Conservation (phyloP, 345 rosid genomes). For the Pugionium cornutum region DNA sequence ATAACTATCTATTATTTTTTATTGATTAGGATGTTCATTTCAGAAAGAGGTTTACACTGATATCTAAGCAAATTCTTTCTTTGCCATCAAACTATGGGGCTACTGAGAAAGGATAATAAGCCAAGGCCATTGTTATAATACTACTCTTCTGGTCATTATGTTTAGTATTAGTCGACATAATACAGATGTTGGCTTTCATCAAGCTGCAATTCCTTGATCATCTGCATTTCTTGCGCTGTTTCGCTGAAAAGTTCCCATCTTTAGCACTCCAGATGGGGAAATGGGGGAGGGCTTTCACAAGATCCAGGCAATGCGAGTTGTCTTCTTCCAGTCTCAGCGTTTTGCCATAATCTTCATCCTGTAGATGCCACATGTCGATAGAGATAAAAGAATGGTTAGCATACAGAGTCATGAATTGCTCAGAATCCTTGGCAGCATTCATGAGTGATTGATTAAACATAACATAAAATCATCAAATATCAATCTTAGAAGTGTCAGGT, state of each 20-base stretch:
- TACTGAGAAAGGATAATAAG: neutral
- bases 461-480: slow-evolving; percentile 7
- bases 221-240: neutral
- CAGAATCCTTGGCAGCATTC: slow-evolving; percentile 7
- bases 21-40: neutral
- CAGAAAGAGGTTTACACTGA: slow-evolving; percentile 23
- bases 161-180: neutral
- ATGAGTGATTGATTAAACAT: slow-evolving; percentile 1
- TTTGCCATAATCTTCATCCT: neutral
- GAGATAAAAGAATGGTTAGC: slow-evolving; percentile 11
- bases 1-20: slow-evolving; percentile 7
- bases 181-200: slow-evolving; percentile 1
- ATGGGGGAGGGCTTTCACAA: neutral
- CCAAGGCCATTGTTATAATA: slow-evolving; percentile 3
- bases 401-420: slow-evolving; percentile 11
- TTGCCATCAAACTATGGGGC: neutral
- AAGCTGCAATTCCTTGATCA: neutral
- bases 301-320: neutral
- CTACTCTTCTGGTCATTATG: slow-evolving; percentile 6
- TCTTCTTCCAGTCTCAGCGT: neutral
- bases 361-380: neutral
- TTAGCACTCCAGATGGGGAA: slow-evolving; percentile 5
- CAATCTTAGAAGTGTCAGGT: slow-evolving; percentile 2
- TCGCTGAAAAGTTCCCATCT: neutral
- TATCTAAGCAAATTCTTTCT: neutral